These are phyloP conservation scores for Tetrapisispora fleetii DNA, from an alignment of 805 yeast species.

Conservation along the genomic window DNA sequence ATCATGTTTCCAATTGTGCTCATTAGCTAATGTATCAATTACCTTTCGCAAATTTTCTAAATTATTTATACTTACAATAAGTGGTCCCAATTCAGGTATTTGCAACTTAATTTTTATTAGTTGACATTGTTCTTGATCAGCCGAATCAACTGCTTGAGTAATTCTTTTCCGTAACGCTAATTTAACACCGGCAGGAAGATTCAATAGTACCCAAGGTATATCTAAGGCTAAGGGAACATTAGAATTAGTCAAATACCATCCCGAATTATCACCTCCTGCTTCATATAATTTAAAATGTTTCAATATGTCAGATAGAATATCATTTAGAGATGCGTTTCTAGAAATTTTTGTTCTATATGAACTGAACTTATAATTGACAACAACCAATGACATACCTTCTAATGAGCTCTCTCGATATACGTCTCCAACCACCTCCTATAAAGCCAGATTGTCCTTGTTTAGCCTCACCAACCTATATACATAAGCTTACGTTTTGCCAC, in stretches of 20 bases:
- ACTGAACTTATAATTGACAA: slow-evolving; percentile 29
- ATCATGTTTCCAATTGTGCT: slow-evolving; percentile 8
- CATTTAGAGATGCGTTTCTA: slow-evolving; percentile 31
- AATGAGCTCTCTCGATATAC: background rate
- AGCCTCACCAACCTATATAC: background rate
- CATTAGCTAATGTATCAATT: slow-evolving; percentile 9
- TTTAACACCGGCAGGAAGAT: slow-evolving; percentile 38
- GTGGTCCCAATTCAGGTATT: slow-evolving; percentile 14
- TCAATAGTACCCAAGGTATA: slow-evolving; percentile 36
- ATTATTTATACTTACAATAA: slow-evolving; percentile 18
- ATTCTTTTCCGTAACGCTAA: slow-evolving; percentile 20
- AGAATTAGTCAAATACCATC: slow-evolving; percentile 26
- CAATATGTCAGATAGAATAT: slow-evolving; percentile 30
- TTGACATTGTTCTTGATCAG: slow-evolving; percentile 1
- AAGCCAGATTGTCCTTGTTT: no score
- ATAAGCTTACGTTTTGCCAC: background rate
- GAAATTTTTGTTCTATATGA: slow-evolving; percentile 28
- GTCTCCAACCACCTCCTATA: no score
- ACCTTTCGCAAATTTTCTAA: slow-evolving; percentile 11
- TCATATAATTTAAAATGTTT: slow-evolving; percentile 29
- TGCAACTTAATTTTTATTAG: slow-evolving; percentile 27
- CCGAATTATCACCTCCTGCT: slow-evolving; percentile 5
- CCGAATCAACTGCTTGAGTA: no score
- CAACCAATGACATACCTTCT: slow-evolving; percentile 33
- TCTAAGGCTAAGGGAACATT: slow-evolving; percentile 29